These are phyloP conservation scores for Trichoderma hamatum DNA, from an alignment of 2,329 filamentous ascomycete species.

Conservation along the genomic window DNA sequence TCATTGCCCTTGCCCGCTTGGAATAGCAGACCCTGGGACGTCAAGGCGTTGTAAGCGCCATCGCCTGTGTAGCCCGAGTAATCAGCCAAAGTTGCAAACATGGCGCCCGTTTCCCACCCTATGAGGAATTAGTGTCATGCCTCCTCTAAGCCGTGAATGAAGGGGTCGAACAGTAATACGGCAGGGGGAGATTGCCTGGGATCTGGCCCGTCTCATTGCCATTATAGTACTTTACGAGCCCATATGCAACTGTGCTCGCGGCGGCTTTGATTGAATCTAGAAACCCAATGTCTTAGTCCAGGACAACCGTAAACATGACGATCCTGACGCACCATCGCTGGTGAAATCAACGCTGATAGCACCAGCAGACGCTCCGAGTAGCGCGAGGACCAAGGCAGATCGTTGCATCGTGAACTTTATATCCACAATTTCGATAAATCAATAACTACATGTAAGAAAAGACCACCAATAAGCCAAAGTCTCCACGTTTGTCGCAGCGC, in stretches of 20 bases:
- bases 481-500: neutral
- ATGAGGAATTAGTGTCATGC: neutral
- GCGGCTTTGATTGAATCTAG: slow-evolving; percentile 33
- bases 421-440: neutral
- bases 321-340: neutral
- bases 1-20: slow-evolving; percentile 57
- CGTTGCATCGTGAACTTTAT: neutral
- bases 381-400: slow-evolving; percentile 17
- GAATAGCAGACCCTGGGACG: slow-evolving; percentile 56
- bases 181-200: slow-evolving; percentile 53
- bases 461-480: neutral
- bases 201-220: slow-evolving; percentile 56
- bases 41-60: slow-evolving; percentile 58
- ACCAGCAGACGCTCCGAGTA: slow-evolving; percentile 20
- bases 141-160: neutral
- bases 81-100: slow-evolving; percentile 55
- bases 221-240: slow-evolving; percentile 48
- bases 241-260: slow-evolving; percentile 46
- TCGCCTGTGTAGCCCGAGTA: slow-evolving; percentile 69
- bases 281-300: neutral
- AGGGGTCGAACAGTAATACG: slow-evolving; percentile 55
- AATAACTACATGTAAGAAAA: neutral
- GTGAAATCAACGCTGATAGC: slow-evolving; percentile 11
- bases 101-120: slow-evolving; percentile 23
- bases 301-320: neutral